Evolutionary conservation across 805 yeast species (phyloP), one percentile per base, ranked within the genome.

Genomic region (Nakazawaea ernobii): DNA sequence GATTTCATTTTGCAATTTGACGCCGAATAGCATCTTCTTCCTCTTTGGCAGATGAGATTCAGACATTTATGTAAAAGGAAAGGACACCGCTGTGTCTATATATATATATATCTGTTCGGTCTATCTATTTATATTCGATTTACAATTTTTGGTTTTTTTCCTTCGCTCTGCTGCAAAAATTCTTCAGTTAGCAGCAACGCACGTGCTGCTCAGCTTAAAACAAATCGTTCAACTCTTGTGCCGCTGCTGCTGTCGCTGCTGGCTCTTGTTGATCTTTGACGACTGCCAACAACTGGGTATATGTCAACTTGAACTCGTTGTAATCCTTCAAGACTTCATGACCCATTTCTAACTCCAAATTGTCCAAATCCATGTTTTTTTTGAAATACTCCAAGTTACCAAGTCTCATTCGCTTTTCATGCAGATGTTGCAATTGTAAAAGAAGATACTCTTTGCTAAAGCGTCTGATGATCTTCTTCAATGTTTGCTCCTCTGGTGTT

Each of bases 21-120:
- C 87, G 45, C 95, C 95, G 60, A 92, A 92, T 46, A 92, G 68
- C 98, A 94, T 90, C 10, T 42, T 48, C 15, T n/a, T 28, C 42
- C 30, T 39, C 32, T 7, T 11, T 38, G 30, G 32, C 11, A 35
- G 14, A 17, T 24, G 3, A 13, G 13, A 3, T 3, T 20, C 24
- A 20, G 24, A 20, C 24, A 20, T 20, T 20, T 20, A 20, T 20
- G 5, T 20, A 5, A 20, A 3, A 20, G 24, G 3, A 20, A 20
- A 3, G 5, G 24, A n/a, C n/a, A n/a, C n/a, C n/a, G n/a, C n/a
- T n/a, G n/a, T n/a, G n/a, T n/a, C n/a, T n/a, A n/a, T n/a, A n/a
- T n/a, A n/a, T n/a, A n/a, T n/a, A n/a, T n/a, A n/a, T n/a, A n/a
- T n/a, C n/a, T n/a, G n/a, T n/a, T n/a, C n/a, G n/a, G n/a, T 20